Conservation (phyloP, 495 filamentous ascomycete genomes). For the Aspergillus taichungensis region DNA sequence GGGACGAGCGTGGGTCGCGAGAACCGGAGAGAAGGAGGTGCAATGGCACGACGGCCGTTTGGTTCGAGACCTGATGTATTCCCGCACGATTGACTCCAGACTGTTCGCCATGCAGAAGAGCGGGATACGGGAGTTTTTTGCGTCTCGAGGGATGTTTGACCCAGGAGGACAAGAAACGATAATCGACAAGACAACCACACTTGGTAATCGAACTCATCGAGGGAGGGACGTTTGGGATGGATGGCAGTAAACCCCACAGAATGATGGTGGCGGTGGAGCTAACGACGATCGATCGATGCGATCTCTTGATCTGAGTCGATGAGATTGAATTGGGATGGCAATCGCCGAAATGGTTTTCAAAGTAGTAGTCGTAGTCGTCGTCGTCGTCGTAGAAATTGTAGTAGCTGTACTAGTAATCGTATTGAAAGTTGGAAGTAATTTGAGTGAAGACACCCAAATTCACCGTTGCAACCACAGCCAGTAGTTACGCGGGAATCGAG, state of each 20-base stretch:
- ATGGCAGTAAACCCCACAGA: too few species aligned
- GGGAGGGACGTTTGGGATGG: conserved; percentile 21
- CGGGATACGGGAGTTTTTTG: conserved; percentile 15
- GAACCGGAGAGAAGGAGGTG: conserved; percentile 9
- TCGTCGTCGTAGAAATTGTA: too few species aligned
- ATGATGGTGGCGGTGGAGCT: not conserved
- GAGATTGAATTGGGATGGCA: too few species aligned
- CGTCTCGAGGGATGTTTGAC: conserved; percentile 25
- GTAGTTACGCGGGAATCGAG: too few species aligned
- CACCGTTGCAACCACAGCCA: too few species aligned
- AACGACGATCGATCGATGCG: too few species aligned
- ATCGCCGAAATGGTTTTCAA: too few species aligned
- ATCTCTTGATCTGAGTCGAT: too few species aligned
- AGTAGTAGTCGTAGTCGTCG: too few species aligned
- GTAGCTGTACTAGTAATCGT: too few species aligned
- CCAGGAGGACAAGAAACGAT: conserved; percentile 36
- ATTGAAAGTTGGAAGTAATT: too few species aligned
- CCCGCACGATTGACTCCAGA: conserved; percentile 14
- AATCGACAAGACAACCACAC: conserved; percentile 35
- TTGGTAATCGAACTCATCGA: conserved; percentile 36
- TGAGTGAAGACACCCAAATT: too few species aligned
- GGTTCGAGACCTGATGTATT: conserved; percentile 13
- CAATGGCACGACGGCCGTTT: conserved; percentile 10
- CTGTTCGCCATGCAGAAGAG: conserved; percentile 21
- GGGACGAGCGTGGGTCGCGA: conserved; percentile 5